A percentile compares a stretch with the other conserved stretches of the same genome.
Evolutionary conservation across 352 stramenopile genomes (phyloP).

Genomic region (Phytophthora multivora): DNA sequence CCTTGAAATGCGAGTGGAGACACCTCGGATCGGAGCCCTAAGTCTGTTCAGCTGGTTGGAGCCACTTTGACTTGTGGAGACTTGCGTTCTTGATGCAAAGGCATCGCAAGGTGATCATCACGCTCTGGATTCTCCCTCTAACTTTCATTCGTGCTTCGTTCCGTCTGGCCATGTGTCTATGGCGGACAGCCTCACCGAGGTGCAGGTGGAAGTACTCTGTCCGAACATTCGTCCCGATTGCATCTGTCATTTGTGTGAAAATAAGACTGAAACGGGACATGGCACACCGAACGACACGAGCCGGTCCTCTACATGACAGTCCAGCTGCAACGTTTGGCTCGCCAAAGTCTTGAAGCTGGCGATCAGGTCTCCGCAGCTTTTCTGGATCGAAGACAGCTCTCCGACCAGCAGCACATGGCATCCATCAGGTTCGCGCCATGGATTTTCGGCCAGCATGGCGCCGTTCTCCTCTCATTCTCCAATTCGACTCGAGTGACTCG

Average conservation of each 20-base stretch:
- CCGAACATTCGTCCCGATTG: slow-evolving; percentile 16
- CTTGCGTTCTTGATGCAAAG: slow-evolving; percentile 7
- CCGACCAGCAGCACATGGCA: slow-evolving; percentile 12
- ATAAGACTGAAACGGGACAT: slow-evolving; percentile 1
- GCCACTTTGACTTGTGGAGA: neutral
- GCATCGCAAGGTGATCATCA: slow-evolving; percentile 8
- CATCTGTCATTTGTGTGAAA: neutral
- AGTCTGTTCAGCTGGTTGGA: neutral
- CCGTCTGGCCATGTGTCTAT: slow-evolving; percentile 26
- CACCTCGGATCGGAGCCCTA: slow-evolving; percentile 8
- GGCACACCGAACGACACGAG: slow-evolving; percentile 2
- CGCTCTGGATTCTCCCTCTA: slow-evolving; percentile 24
- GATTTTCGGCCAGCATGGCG: slow-evolving; percentile 12
- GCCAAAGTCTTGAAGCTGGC: slow-evolving; percentile 22
- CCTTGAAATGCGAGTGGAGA: neutral
- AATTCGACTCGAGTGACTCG: slow-evolving; percentile 33
- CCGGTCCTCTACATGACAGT: slow-evolving; percentile 18
- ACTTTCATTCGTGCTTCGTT: slow-evolving; percentile 28
- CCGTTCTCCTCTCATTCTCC: slow-evolving; percentile 29
- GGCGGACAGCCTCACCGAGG: neutral
- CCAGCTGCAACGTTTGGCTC: slow-evolving; percentile 11
- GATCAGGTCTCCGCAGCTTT: slow-evolving; percentile 28
- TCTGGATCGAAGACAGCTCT: slow-evolving; percentile 20
- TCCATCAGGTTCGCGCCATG: slow-evolving; percentile 12
- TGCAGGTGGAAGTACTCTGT: slow-evolving; percentile 5